Conservation (phyloP, 2,329 filamentous ascomycete genomes). For the Seiridium unicorne region DNA sequence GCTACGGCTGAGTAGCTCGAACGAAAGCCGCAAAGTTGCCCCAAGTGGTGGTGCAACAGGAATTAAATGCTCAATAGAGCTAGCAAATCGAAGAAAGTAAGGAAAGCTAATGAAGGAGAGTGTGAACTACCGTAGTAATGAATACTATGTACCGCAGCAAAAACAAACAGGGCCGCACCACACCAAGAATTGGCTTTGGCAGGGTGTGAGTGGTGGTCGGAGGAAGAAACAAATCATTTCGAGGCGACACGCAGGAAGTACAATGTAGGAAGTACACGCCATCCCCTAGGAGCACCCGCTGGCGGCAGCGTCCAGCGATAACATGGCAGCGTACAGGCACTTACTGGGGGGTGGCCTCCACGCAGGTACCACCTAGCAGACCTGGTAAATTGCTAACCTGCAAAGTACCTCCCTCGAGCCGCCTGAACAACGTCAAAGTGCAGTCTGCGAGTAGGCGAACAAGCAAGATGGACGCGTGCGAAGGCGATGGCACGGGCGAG, state of each 20-base stretch:
- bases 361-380: not conserved
- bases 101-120: too few relatives aligned
- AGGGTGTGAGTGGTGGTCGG: too few relatives aligned
- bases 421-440: not conserved
- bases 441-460: not conserved
- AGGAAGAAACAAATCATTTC: too few relatives aligned
- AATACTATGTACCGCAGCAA: too few relatives aligned
- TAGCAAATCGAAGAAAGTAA: too few relatives aligned
- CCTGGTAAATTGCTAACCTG: not conserved
- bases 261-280: too few relatives aligned
- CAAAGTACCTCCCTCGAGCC: not conserved
- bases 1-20: not conserved
- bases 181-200: too few relatives aligned
- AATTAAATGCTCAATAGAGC: too few relatives aligned
- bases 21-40: not conserved
- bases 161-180: too few relatives aligned
- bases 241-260: too few relatives aligned
- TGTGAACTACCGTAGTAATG: too few relatives aligned
- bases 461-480: not conserved
- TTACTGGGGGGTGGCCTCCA: not conserved
- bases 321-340: not conserved
- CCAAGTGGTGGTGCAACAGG: not conserved
- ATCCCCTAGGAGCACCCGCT: too few relatives aligned
- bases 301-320: not conserved
- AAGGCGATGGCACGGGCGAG: constrained; percentile 1